phyloP scores from a whole-genome alignment of 805 yeast species.

The Huiozyma sinensis region DNA sequence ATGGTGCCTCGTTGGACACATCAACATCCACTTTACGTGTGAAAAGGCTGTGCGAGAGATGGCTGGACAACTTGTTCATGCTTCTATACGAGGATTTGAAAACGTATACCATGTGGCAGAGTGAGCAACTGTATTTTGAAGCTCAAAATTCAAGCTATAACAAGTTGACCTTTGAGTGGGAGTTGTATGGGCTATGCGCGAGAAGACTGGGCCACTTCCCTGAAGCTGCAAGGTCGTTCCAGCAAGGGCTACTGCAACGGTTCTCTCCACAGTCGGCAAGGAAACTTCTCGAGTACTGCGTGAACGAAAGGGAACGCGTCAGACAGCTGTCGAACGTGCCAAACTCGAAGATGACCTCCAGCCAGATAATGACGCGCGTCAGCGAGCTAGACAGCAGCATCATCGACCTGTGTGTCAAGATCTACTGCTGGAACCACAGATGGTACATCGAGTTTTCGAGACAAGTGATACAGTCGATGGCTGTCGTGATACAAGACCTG shows the following conservation, averaged over 20 bases:
- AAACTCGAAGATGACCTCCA: slow-evolving; percentile 18
- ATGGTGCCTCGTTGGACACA: slow-evolving; percentile 4
- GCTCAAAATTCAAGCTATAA: slow-evolving; percentile 74
- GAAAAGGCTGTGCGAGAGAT: slow-evolving; percentile 60
- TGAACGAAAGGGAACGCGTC: slow-evolving; percentile 34
- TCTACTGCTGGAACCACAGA: slow-evolving; percentile 95
- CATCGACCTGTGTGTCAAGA: slow-evolving; percentile 58
- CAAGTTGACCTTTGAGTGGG: slow-evolving; percentile 84
- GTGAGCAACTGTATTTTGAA: slow-evolving; percentile 79
- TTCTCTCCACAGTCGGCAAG: slow-evolving; percentile 75
- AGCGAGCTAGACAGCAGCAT: slow-evolving; percentile 40
- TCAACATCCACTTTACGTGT: slow-evolving; percentile 34
- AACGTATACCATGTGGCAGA: slow-evolving; percentile 86
- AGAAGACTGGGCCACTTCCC: slow-evolving; percentile 72
- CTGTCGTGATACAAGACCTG: slow-evolving; percentile 57
- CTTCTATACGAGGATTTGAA: slow-evolving; percentile 65
- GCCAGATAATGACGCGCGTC: slow-evolving; percentile 26
- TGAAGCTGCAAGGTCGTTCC: slow-evolving; percentile 82
- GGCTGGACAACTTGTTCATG: slow-evolving; percentile 70
- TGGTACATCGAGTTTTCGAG: slow-evolving; percentile 94
- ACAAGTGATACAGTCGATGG: slow-evolving; percentile 43
- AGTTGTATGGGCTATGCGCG: slow-evolving; percentile 78
- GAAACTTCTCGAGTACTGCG: slow-evolving; percentile 58
- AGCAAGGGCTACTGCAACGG: slow-evolving; percentile 56
- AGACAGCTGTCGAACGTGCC: slow-evolving; percentile 12